phyloP scores from a whole-genome alignment of 306 rosid species.

The Cucurbita ficifolia region DNA sequence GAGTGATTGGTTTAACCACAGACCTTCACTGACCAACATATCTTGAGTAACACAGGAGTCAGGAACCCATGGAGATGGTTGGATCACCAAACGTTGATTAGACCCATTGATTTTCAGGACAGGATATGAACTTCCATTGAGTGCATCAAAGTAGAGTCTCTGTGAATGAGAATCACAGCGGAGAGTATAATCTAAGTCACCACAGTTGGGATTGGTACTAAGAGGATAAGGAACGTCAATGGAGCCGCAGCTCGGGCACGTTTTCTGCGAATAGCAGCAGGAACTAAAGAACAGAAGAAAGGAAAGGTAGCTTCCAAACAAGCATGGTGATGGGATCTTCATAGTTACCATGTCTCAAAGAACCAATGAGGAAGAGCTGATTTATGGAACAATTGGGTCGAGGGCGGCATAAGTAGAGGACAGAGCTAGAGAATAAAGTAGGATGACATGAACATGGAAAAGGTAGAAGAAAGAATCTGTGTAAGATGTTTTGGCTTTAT shows the following conservation, averaged over 20 bases:
- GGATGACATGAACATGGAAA: slow-evolving; percentile 11
- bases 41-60: slow-evolving; percentile 60
- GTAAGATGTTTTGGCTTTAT: slow-evolving; percentile 17
- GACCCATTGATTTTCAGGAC: slow-evolving; percentile 32
- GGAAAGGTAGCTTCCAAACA: slow-evolving; percentile 19
- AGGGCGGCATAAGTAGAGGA: slow-evolving; percentile 16
- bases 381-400: slow-evolving; percentile 15
- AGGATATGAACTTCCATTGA: slow-evolving; percentile 55
- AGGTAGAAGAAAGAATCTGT: slow-evolving; percentile 38
- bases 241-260: slow-evolving; percentile 73
- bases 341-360: slow-evolving; percentile 22
- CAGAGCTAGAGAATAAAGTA: slow-evolving; percentile 42
- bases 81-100: slow-evolving; percentile 48
- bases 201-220: slow-evolving; percentile 58
- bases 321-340: slow-evolving; percentile 15
- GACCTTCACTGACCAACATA: slow-evolving; percentile 49
- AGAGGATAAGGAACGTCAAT: slow-evolving; percentile 67
- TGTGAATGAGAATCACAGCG: slow-evolving; percentile 45
- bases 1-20: slow-evolving; percentile 78
- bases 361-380: slow-evolving; percentile 10
- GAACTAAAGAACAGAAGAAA: slow-evolving; percentile 22
- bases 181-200: slow-evolving; percentile 46
- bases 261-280: slow-evolving; percentile 33
- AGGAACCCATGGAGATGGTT: slow-evolving; percentile 67
- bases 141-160: slow-evolving; percentile 43